Evolutionary conservation across 495 filamentous ascomycete genomes (phyloP), one percentile per base, ranked within the genome.

Genomic region (Podospora fimiseda): DNA sequence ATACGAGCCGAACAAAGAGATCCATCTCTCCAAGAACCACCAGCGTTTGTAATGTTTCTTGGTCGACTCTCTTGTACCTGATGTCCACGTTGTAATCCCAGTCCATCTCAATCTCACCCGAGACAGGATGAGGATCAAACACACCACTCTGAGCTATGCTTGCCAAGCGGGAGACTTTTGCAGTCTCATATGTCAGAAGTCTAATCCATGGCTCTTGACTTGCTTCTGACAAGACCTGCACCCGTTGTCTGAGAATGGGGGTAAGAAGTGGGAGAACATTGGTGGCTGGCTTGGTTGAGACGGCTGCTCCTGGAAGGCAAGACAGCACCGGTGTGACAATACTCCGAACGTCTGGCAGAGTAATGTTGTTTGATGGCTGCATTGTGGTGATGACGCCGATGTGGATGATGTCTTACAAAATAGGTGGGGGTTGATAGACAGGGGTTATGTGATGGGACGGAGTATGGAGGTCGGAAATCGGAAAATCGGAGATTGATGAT

Each of bases 121-220:
- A 95, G 6, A 87, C 86, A 7, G 93, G 93, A 65, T 98, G 93
- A 19, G 89, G 88, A 60, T 95, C 88, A 39, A 96, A 81, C 21
- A 70, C 73, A 27, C 88, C 80, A 23, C 75, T 78, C 57, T 82
- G 77, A 19, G 92, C 79, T 27, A 88, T 70, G 14, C 74, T 70
- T 9, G 79, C 78, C 14, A 98, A 77, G 51, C 74, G 80, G 23
- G 87, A 72, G 2, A 85, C 89, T 48, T 84, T 83, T 11, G 74
- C 66, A 0, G 74, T 50, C 50, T 91, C 84, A 82, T 94, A 98
- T 60, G 83, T 90, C n/a, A 98, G 78, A n/a, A 95, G 70, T 2
- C 81, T 77, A 8, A 96, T 82, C 93, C 93, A 98, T 55, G 88
- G 86, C 16, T 92, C 87, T 1, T 76, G 72, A 46, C 79, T 73